phyloP scores from a whole-genome alignment of 306 rosid genomes.

The Lathyrus aphaca region DNA sequence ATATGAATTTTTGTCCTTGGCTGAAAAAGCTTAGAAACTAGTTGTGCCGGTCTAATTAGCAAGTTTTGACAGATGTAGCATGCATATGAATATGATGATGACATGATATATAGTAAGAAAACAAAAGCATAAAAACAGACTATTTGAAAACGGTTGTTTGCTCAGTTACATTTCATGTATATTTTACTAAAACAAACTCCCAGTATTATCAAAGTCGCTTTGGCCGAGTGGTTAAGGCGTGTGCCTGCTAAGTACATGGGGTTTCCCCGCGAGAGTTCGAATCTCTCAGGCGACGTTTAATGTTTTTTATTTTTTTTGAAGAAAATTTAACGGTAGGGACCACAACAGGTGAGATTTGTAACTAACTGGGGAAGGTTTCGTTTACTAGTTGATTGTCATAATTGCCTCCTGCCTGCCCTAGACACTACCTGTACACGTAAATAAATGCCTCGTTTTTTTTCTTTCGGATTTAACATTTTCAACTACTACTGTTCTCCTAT shows the following conservation, averaged over 20 bases:
- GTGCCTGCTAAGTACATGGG: slow-evolving; percentile 84
- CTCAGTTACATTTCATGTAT: too few relatives aligned
- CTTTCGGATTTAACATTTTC: background rate
- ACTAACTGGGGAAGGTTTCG: slow-evolving; percentile 38
- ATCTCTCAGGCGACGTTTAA: slow-evolving; percentile 57
- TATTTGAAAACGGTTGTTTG: too few relatives aligned
- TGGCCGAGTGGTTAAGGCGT: slow-evolving; percentile 91
- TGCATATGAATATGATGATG: too few relatives aligned
- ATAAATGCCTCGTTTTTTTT: background rate
- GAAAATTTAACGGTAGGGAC: slow-evolving; percentile 22
- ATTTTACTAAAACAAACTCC: too few relatives aligned
- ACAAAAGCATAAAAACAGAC: too few relatives aligned
- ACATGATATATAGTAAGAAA: too few relatives aligned
- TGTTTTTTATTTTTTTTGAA: background rate
- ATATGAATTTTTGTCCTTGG: too few relatives aligned
- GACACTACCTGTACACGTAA: slow-evolving; percentile 15
- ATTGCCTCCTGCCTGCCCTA: slow-evolving; percentile 17
- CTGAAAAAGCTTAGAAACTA: too few relatives aligned
- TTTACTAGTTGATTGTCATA: background rate
- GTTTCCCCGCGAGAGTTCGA: slow-evolving; percentile 71
- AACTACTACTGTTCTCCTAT: too few relatives aligned
- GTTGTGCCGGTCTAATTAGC: too few relatives aligned
- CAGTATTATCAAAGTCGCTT: slow-evolving; percentile 38
- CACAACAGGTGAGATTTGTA: background rate
- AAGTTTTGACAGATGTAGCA: too few relatives aligned